Conservation (phyloP, 2,329 filamentous ascomycete genomes). For the Penicillium sclerotigenum region DNA sequence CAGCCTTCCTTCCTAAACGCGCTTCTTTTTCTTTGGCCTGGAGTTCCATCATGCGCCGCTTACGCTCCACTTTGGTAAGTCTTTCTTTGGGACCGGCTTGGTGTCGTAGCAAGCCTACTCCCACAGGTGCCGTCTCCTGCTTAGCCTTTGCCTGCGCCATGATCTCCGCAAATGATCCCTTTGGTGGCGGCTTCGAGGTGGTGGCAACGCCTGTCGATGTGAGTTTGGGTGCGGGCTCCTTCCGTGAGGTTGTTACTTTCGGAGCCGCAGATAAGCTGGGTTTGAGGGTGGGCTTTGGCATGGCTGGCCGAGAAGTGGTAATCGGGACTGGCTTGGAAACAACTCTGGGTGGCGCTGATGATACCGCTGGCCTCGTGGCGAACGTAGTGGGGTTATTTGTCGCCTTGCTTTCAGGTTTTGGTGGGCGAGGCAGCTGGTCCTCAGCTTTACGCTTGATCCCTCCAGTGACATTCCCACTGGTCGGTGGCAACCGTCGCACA, state of each 20-base stretch:
- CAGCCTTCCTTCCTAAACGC: slow-evolving; percentile 31
- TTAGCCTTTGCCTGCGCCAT: slow-evolving; percentile 57
- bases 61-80: slow-evolving; percentile 54
- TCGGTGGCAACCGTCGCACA: slow-evolving; percentile 14
- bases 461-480: slow-evolving; percentile 18
- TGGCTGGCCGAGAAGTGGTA: slow-evolving; percentile 2
- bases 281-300: slow-evolving; percentile 21
- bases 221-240: slow-evolving; percentile 15
- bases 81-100: slow-evolving; percentile 54
- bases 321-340: slow-evolving; percentile 14
- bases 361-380: slow-evolving; percentile 15
- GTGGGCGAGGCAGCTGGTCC: slow-evolving; percentile 33
- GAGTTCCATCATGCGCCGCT: slow-evolving; percentile 42
- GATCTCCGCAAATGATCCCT: slow-evolving; percentile 59
- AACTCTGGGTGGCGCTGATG: slow-evolving; percentile 21
- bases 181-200: slow-evolving; percentile 49
- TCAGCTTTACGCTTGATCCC: slow-evolving; percentile 46
- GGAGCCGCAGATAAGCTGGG: slow-evolving; percentile 17
- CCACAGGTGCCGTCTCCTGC: slow-evolving; percentile 45
- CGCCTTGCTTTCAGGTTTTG: slow-evolving; percentile 25
- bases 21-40: slow-evolving; percentile 41
- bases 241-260: slow-evolving; percentile 19
- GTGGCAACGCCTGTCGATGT: slow-evolving; percentile 1
- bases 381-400: slow-evolving; percentile 16
- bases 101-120: slow-evolving; percentile 55